Percentiles rank a stretch among this genome's conserved stretches.
Evolutionary conservation across 2,329 filamentous ascomycete genomes (phyloP).

Genomic region (Anthostomella pinea): DNA sequence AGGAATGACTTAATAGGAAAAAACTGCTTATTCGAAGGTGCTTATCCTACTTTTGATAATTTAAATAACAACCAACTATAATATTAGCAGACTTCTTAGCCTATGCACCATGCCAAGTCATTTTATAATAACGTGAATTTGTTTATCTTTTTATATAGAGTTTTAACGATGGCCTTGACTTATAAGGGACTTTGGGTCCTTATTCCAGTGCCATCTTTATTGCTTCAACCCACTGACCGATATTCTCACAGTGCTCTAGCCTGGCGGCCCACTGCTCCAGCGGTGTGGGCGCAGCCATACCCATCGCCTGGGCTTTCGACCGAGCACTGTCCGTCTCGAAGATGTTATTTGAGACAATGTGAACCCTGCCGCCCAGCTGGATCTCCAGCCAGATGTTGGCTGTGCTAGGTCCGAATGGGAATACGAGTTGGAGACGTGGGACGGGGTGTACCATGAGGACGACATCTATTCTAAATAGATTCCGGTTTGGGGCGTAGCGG

Average conservation of each 20-base stretch:
- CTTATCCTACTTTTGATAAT: no score
- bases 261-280: conserved; percentile 44
- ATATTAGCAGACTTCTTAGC: no score
- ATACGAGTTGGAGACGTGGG: conserved; percentile 50
- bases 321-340: conserved; percentile 28
- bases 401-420: conserved; percentile 48
- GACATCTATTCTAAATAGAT: conserved; percentile 42
- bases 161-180: no score
- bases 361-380: conserved; percentile 55
- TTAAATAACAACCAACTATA: no score
- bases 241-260: conserved; percentile 49
- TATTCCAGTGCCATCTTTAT: no score
- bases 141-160: no score
- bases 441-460: conserved; percentile 50
- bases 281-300: conserved; percentile 30
- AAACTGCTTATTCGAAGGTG: no score
- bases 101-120: no score
- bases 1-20: no score
- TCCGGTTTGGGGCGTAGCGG: conserved; percentile 5
- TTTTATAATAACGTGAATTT: no score
- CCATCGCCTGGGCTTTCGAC: conserved; percentile 27
- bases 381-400: conserved; percentile 58
- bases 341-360: conserved; percentile 58
- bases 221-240: conserved; percentile 47
- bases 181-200: no score